Conservation (phyloP, 352 stramenopile genomes). For the Phytophthora sp. region DNA sequence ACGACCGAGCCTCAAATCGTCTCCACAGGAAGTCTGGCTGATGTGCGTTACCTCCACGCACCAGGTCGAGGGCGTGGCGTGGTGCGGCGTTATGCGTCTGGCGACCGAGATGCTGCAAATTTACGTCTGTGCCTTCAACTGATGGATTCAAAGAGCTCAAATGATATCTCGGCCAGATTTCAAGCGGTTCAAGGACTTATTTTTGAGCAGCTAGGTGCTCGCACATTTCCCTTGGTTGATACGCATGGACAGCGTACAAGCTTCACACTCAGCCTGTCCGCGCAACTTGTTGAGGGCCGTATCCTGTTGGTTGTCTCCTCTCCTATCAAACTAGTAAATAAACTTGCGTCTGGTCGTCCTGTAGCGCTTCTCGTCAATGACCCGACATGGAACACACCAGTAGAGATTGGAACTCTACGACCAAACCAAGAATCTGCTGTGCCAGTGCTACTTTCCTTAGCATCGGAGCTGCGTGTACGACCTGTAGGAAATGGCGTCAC, state of each 20-base stretch:
- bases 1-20: conserved; percentile 47
- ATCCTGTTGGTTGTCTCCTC: conserved; percentile 84
- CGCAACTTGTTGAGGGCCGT: conserved; percentile 76
- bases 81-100: conserved; percentile 71
- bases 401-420: conserved; percentile 73
- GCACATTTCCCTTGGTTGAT: conserved; percentile 70
- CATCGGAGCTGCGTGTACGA: conserved; percentile 70
- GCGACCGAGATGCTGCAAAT: conserved; percentile 55
- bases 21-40: conserved; percentile 47
- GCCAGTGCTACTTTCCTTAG: conserved; percentile 70
- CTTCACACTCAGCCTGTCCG: conserved; percentile 66
- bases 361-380: conserved; percentile 85
- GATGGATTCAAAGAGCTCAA: conserved; percentile 37
- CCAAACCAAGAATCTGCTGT: conserved; percentile 68
- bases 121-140: conserved; percentile 73
- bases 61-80: conserved; percentile 65
- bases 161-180: conserved; percentile 33
- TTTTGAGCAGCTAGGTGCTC: conserved; percentile 77
- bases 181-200: conserved; percentile 82
- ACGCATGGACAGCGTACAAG: conserved; percentile 51
- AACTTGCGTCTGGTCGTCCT: conserved; percentile 55
- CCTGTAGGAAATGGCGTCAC: conserved; percentile 42
- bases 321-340: conserved; percentile 78
- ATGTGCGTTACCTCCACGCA: conserved; percentile 74
- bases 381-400: conserved; percentile 70